Conservation (phyloP, 73 alveolate genomes). For the Symbiodinium pilosum region DNA sequence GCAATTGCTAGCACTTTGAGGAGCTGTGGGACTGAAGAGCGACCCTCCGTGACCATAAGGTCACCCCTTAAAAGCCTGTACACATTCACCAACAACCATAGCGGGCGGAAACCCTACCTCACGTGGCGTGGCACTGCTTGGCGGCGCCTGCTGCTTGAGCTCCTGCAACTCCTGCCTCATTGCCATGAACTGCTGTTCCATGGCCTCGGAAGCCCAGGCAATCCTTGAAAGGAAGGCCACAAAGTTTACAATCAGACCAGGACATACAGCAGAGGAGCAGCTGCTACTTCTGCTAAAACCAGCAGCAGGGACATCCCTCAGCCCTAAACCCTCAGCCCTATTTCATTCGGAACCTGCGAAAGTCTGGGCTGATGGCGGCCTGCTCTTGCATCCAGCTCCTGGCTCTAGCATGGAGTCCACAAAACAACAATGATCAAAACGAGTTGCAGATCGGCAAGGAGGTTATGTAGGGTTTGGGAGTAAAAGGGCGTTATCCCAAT, state of each 20-base stretch:
- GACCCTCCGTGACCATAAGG: background rate
- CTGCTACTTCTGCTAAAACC: background rate
- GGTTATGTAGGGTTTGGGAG: too few species aligned
- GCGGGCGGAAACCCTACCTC: background rate
- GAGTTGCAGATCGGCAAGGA: too few species aligned
- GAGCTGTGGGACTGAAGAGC: background rate
- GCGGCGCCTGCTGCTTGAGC: constrained; percentile 31
- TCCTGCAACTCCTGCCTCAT: constrained; percentile 48
- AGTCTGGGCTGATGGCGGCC: background rate
- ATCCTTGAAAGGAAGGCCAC: too few species aligned
- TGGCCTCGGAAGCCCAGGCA: constrained; percentile 41
- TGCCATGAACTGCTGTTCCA: constrained; percentile 57
- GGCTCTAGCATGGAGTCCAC: background rate
- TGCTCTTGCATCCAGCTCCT: constrained; percentile 17
- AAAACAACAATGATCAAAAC: too few species aligned
- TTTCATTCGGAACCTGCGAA: background rate
- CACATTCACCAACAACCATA: background rate
- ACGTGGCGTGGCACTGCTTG: too few species aligned
- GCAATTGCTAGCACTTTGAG: too few species aligned
- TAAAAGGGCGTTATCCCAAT: too few species aligned
- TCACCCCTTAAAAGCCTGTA: background rate
- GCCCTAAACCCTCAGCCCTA: background rate
- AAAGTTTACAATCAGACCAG: too few species aligned
- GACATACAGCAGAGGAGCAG: too few species aligned
- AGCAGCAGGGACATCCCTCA: background rate